Conservation (phyloP, 495 filamentous ascomycete genomes). For the Xylaria longipes region DNA sequence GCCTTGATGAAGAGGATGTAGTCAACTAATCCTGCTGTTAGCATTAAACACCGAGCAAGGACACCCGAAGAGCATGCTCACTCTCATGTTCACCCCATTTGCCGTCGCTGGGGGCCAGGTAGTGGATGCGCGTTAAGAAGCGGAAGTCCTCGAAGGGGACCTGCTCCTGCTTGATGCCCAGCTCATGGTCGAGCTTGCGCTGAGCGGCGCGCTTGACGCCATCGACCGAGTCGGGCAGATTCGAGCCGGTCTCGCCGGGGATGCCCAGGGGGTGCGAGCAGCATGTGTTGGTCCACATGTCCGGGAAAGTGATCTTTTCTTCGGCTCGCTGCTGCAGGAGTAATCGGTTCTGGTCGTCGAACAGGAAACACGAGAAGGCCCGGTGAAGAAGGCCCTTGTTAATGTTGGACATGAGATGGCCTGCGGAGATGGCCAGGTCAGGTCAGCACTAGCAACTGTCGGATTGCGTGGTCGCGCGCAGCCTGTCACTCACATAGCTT, state of each 20-base stretch:
- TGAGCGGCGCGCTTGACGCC: conserved; percentile 91
- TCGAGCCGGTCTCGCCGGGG: conserved; percentile 86
- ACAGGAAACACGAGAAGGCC: conserved; percentile 97
- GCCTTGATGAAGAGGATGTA: conserved; percentile 99
- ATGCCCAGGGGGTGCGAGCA: conserved; percentile 96
- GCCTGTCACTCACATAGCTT: conserved; percentile 78
- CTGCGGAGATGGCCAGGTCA: conserved; percentile 50
- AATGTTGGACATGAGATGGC: conserved; percentile 99
- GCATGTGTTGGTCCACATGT: conserved; percentile 99
- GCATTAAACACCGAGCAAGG: conserved; percentile 19
- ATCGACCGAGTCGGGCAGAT: conserved; percentile 76
- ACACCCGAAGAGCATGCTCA: conserved; percentile 53
- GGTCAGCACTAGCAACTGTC: conserved; percentile 21
- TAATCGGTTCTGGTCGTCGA: conserved; percentile 86
- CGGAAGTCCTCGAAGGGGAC: conserved; percentile 91
- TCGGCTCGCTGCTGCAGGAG: conserved; percentile 93
- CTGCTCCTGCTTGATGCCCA: conserved; percentile 88
- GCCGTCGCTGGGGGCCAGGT: conserved; percentile 95
- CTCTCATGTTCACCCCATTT: conserved; percentile 99
- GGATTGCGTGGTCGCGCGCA: neutral
- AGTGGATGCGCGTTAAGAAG: conserved; percentile 97
- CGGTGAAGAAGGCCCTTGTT: conserved; percentile 93
- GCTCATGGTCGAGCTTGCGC: conserved; percentile 91
- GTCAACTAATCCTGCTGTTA: conserved; percentile 69
- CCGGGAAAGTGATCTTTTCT: conserved; percentile 99